Base-by-base conservation (phyloP, 2,329 filamentous ascomycete genomes). In the Teratosphaeria gauchensis region DNA sequence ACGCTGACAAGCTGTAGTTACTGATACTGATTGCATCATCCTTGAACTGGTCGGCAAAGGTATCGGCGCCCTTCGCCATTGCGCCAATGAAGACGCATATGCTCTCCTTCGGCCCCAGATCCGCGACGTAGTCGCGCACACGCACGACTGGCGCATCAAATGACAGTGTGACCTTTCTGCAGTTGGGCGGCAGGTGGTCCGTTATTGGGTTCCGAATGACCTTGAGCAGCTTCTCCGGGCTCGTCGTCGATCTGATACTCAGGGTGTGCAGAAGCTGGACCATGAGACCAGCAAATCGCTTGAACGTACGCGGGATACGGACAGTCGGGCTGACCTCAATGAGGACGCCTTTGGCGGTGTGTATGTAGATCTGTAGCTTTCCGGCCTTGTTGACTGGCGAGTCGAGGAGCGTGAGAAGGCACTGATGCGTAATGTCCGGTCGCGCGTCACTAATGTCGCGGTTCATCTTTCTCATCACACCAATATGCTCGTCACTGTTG, bases 381-480 rank as follows among this genome's bases (percentile, higher is more conserved):
- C 94, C 94, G 59, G 92, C 92, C 77, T 99, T 99, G 83, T 99
- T 99, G 82, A 97, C 88, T 54, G 94, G 94, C 21, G 94, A 99
- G 74, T 99, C 94, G 70, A 99, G 87, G 33, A 99, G 85, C 54
- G 94, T 99, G 67, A 99, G 86, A 55, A 99, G 85, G 75, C 94
- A 99, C 94, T 99, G 94, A 74, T 99, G 94, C 53, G 94, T 96
- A 70, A 99, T 99, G 76, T 99, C 94, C 52, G 94, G 94, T 67
- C 94, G 86, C 61, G 94, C 94, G 76, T 99, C 94, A 74, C 92
- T 96, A 65, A 99, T 97, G 73, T 99, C 94, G 68, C 94, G 84
- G 74, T 95, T 95, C 92, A 97, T 97, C 81, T 97, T 99, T 71
- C 94, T 88, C 91, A 99, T 96, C 65, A 97, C 89, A 63, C 94